A percentile compares a stretch with the other conserved stretches of the same genome.
Evolutionary conservation across 1,284 basidiomycete genomes (phyloP).

Genomic region (Ustilago loliicola): DNA sequence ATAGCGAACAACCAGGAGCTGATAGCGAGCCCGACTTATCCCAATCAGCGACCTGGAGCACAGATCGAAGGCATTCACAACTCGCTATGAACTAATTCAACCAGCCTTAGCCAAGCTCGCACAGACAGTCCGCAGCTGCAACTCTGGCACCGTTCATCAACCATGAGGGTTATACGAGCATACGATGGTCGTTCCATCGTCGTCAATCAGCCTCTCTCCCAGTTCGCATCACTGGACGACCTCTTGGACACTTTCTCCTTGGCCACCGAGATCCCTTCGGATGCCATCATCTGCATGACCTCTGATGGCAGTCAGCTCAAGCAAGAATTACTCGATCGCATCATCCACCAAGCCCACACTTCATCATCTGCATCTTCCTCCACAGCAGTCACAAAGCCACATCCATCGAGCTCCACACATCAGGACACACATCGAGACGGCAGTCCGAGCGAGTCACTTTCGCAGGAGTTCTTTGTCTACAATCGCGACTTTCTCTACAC

Average conservation of each 20-base stretch:
- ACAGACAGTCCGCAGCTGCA: background rate
- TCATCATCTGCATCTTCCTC: constrained; percentile 20
- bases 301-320: constrained; percentile 63
- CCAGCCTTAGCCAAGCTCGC: background rate
- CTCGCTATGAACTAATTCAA: too few relatives aligned
- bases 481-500: constrained; percentile 67
- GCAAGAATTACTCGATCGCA: constrained; percentile 56
- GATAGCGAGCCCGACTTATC: background rate
- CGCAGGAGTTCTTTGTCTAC: constrained; percentile 65
- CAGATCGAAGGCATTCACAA: too few relatives aligned
- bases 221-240: constrained; percentile 63
- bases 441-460: constrained; percentile 8
- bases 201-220: constrained; percentile 61
- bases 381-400: constrained; percentile 11
- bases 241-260: constrained; percentile 67
- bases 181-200: constrained; percentile 64
- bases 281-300: constrained; percentile 68
- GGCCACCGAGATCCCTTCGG: constrained; percentile 64
- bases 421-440: constrained; percentile 6
- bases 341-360: constrained; percentile 34
- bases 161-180: constrained; percentile 63
- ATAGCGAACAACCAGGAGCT: too few relatives aligned
- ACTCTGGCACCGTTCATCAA: background rate
- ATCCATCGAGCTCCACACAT: constrained; percentile 16
- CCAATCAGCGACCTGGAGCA: too few relatives aligned